Percentiles rank a stretch among this genome's conserved stretches.
phyloP scores from a whole-genome alignment of 805 yeast genomes.

The Scheffersomyces stipitis region DNA sequence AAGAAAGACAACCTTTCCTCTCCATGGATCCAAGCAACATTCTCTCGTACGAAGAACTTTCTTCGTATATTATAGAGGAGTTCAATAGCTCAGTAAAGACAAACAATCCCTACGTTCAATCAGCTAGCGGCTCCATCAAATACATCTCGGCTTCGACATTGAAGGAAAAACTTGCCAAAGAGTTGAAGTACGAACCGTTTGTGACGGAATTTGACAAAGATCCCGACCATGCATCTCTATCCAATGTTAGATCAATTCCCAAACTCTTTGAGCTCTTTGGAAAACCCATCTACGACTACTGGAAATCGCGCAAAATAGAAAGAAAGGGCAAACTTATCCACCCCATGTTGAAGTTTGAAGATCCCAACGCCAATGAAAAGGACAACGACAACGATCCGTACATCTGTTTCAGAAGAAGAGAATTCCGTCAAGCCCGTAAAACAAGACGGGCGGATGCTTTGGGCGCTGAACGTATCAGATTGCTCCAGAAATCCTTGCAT shows the following conservation, averaged over 20 bases:
- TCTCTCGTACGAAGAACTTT: constrained; percentile 66
- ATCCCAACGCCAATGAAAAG: constrained; percentile 69
- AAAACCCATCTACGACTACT: constrained; percentile 68
- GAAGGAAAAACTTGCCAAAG: constrained; percentile 55
- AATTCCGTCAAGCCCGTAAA: constrained; percentile 91
- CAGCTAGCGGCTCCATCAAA: constrained; percentile 26
- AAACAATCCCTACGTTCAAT: constrained; percentile 24
- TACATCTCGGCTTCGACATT: constrained; percentile 56
- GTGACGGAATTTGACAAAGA: constrained; percentile 57
- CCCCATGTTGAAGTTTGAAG: constrained; percentile 81
- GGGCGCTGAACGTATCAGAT: constrained; percentile 78
- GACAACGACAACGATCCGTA: constrained; percentile 91
- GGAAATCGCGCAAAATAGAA: constrained; percentile 71
- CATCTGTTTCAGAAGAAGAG: constrained; percentile 93
- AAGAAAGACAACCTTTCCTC: constrained; percentile 84
- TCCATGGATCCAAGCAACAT: constrained; percentile 82
- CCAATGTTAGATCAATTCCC: constrained; percentile 41
- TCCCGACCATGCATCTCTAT: constrained; percentile 18
- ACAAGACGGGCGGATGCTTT: constrained; percentile 93
- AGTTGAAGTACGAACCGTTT: constrained; percentile 55
- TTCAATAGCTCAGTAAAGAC: constrained; percentile 22
- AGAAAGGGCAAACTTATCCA: constrained; percentile 68
- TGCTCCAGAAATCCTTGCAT: constrained; percentile 72
- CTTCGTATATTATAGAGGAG: constrained; percentile 44
- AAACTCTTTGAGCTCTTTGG: constrained; percentile 62